A percentile compares a stretch with the other conserved stretches of the same genome.
Evolutionary conservation across 2,329 filamentous ascomycete genomes (phyloP).

Genomic region (Colletotrichum abscissum): DNA sequence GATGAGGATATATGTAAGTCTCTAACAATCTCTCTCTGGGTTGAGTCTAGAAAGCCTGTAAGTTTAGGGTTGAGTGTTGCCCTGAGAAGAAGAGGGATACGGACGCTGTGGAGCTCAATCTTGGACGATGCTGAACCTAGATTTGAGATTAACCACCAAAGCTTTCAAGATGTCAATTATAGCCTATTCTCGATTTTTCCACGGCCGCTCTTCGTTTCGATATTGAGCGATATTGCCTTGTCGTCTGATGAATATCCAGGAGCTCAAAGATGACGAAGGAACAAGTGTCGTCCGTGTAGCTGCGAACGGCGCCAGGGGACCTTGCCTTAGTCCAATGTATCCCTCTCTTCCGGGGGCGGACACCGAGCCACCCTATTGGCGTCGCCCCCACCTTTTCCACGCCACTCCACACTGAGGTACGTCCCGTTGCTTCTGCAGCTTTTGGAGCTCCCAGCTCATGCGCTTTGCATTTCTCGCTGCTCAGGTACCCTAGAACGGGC

Average conservation of each 20-base stretch:
- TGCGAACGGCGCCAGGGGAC: neutral
- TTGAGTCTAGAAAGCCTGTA: neutral
- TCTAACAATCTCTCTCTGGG: neutral
- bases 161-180: neutral
- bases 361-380: neutral
- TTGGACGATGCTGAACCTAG: neutral
- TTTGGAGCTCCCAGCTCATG: constrained; percentile 4
- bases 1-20: no score
- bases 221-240: neutral
- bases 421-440: neutral
- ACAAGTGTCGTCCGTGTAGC: constrained; percentile 28
- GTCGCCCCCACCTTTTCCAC: neutral
- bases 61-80: neutral
- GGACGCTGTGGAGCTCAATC: neutral
- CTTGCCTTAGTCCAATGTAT: neutral
- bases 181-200: neutral
- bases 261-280: constrained; percentile 18
- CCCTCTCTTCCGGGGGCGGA: constrained; percentile 15
- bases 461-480: neutral
- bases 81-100: neutral
- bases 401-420: constrained; percentile 3
- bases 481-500: constrained; percentile 16
- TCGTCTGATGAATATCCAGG: neutral
- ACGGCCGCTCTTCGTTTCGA: neutral
- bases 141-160: neutral